Evolutionary conservation across 2,329 filamentous ascomycete genomes (phyloP).

Genomic region (Colletotrichum destructivum): DNA sequence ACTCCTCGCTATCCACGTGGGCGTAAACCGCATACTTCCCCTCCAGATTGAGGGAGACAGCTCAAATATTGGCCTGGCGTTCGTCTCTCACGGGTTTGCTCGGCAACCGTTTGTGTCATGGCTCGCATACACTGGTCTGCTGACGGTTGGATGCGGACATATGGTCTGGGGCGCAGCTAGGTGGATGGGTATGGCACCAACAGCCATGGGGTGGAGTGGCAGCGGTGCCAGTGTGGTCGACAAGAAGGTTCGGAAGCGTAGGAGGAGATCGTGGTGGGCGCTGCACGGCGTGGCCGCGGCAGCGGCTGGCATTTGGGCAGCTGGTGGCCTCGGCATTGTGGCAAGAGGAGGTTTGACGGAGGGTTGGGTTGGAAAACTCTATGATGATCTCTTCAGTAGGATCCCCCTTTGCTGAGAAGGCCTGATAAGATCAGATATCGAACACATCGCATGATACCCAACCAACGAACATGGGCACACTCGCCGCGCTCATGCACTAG

Average conservation of each 20-base stretch:
- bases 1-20: conserved; percentile 79
- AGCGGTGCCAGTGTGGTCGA: conserved; percentile 61
- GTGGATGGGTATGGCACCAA: conserved; percentile 80
- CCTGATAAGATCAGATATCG: background rate
- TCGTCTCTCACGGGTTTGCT: conserved; percentile 88
- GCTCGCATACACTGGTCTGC: conserved; percentile 77
- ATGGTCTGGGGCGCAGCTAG: conserved; percentile 88
- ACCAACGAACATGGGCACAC: background rate
- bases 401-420: conserved; percentile 42
- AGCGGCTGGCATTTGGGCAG: conserved; percentile 81
- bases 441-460: conserved; percentile 10
- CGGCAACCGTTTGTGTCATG: conserved; percentile 78
- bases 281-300: conserved; percentile 76
- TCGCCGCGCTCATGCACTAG: background rate
- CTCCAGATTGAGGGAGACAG: conserved; percentile 85
- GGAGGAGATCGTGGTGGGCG: conserved; percentile 78
- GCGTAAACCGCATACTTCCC: conserved; percentile 83
- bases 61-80: conserved; percentile 87
- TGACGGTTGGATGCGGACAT: conserved; percentile 80
- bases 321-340: conserved; percentile 84
- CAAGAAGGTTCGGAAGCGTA: conserved; percentile 65
- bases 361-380: conserved; percentile 86
- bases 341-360: conserved; percentile 77
- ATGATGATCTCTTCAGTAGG: conserved; percentile 77
- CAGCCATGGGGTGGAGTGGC: conserved; percentile 64